phyloP scores from a whole-genome alignment of 2,329 filamentous ascomycete genomes.

The Fusarium hainanense region DNA sequence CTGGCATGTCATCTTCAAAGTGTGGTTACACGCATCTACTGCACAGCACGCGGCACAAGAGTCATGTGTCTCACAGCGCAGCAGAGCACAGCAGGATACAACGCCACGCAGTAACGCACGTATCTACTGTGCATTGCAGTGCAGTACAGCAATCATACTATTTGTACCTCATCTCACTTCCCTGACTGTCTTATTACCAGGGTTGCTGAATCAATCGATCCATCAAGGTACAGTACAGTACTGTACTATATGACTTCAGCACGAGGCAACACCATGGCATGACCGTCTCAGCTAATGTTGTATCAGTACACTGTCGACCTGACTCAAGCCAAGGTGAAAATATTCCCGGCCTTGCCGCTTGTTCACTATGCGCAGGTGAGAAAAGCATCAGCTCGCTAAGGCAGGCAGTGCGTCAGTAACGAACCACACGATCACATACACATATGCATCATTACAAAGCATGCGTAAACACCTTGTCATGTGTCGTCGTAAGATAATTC shows the following conservation, averaged over 20 bases:
- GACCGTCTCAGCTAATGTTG: neutral
- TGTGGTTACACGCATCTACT: slow-evolving; percentile 31
- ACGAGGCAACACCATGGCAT: neutral
- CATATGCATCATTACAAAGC: neutral
- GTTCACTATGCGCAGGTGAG: neutral
- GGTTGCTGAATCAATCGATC: neutral
- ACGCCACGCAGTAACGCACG: neutral
- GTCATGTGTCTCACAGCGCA: slow-evolving; percentile 8
- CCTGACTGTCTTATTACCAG: neutral
- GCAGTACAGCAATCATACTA: neutral
- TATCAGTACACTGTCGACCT: neutral
- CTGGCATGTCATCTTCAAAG: neutral
- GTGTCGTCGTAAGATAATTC: slow-evolving; percentile 1
- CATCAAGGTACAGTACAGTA: neutral
- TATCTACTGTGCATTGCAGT: neutral
- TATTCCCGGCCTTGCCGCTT: neutral
- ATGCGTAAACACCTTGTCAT: neutral
- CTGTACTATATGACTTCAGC: neutral
- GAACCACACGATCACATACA: neutral
- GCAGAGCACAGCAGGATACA: neutral
- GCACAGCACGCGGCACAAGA: slow-evolving; percentile 4
- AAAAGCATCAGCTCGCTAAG: slow-evolving; percentile 2
- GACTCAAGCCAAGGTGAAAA: neutral
- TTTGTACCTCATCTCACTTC: neutral
- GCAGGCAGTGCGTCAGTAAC: neutral